Percentiles rank a stretch among this genome's conserved stretches.
These are phyloP conservation scores for Xenoacremonium recifei DNA, from an alignment of 2,329 filamentous ascomycete species.

Conservation along the genomic window DNA sequence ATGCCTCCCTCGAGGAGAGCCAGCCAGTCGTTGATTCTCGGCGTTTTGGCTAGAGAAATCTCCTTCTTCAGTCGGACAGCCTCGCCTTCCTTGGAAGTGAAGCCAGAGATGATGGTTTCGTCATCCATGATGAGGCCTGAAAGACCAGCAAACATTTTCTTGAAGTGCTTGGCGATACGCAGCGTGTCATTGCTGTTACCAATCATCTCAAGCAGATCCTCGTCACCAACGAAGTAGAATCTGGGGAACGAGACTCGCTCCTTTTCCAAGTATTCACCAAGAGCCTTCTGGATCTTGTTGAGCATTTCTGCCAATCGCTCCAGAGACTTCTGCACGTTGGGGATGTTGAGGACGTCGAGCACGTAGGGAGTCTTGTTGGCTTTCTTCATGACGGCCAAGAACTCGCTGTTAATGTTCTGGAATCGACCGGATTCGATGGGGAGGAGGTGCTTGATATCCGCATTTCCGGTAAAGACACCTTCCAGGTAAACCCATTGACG, in stretches of 20 bases:
- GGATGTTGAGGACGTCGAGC: slow-evolving; percentile 92
- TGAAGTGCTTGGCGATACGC: slow-evolving; percentile 96
- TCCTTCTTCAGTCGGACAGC: slow-evolving; percentile 83
- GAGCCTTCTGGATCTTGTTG: slow-evolving; percentile 98
- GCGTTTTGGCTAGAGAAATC: slow-evolving; percentile 89
- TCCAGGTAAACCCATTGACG: slow-evolving; percentile 99
- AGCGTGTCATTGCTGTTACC: slow-evolving; percentile 98
- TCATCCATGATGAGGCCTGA: slow-evolving; percentile 90
- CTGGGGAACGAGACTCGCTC: slow-evolving; percentile 96
- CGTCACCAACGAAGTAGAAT: slow-evolving; percentile 99
- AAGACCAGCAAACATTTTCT: slow-evolving; percentile 99
- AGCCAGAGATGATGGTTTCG: slow-evolving; percentile 82
- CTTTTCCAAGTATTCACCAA: slow-evolving; percentile 97
- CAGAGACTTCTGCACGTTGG: slow-evolving; percentile 91
- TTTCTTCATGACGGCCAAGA: slow-evolving; percentile 99
- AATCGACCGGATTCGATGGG: slow-evolving; percentile 96
- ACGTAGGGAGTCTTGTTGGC: slow-evolving; percentile 96
- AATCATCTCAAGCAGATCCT: slow-evolving; percentile 97
- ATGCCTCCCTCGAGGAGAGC: slow-evolving; percentile 87
- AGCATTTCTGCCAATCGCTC: slow-evolving; percentile 95
- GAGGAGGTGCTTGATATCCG: slow-evolving; percentile 96
- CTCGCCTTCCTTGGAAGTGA: slow-evolving; percentile 95
- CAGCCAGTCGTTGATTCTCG: slow-evolving; percentile 99
- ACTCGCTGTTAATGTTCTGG: slow-evolving; percentile 99
- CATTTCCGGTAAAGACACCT: slow-evolving; percentile 97